phyloP scores from a whole-genome alignment of 2,329 filamentous ascomycete genomes.

The Thelonectria discophora region DNA sequence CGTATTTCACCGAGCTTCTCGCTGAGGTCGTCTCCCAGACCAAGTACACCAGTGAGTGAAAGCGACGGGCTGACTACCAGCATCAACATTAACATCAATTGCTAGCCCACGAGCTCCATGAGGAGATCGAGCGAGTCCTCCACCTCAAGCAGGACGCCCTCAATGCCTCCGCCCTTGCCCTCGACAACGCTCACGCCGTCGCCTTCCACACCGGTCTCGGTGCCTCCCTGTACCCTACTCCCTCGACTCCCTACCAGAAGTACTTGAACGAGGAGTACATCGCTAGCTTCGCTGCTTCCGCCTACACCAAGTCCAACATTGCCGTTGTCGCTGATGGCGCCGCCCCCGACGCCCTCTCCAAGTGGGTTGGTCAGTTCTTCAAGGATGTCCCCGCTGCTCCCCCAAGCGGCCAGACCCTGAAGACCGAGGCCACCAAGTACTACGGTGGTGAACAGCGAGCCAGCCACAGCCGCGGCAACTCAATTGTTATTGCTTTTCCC shows the following conservation, averaged over 20 bases:
- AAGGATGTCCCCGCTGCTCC: slow-evolving; percentile 68
- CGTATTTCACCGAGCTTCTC: slow-evolving; percentile 96
- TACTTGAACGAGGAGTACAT: slow-evolving; percentile 83
- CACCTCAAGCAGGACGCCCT: slow-evolving; percentile 79
- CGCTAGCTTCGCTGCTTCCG: slow-evolving; percentile 77
- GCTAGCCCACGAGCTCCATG: slow-evolving; percentile 86
- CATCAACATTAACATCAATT: slow-evolving; percentile 26
- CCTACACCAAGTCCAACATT: slow-evolving; percentile 90
- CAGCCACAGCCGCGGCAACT: slow-evolving; percentile 78
- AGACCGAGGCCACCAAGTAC: slow-evolving; percentile 80
- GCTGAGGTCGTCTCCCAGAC: slow-evolving; percentile 90
- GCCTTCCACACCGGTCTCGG: slow-evolving; percentile 96
- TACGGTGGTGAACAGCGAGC: slow-evolving; percentile 94
- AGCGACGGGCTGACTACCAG: slow-evolving; percentile 3
- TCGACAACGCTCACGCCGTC: slow-evolving; percentile 85
- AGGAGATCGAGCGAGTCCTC: slow-evolving; percentile 83
- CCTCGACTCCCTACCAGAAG: slow-evolving; percentile 75
- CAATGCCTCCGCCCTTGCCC: slow-evolving; percentile 72
- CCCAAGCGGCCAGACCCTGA: slow-evolving; percentile 61
- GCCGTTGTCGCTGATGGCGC: slow-evolving; percentile 91
- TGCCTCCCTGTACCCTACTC: slow-evolving; percentile 75
- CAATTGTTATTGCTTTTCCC: slow-evolving; percentile 90
- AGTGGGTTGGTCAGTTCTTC: slow-evolving; percentile 97
- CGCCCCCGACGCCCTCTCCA: slow-evolving; percentile 76
- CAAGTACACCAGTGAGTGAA: slow-evolving; percentile 77